Conservation (phyloP, 768 basidiomycete species). For the Kwoniella newhampshirensis region DNA sequence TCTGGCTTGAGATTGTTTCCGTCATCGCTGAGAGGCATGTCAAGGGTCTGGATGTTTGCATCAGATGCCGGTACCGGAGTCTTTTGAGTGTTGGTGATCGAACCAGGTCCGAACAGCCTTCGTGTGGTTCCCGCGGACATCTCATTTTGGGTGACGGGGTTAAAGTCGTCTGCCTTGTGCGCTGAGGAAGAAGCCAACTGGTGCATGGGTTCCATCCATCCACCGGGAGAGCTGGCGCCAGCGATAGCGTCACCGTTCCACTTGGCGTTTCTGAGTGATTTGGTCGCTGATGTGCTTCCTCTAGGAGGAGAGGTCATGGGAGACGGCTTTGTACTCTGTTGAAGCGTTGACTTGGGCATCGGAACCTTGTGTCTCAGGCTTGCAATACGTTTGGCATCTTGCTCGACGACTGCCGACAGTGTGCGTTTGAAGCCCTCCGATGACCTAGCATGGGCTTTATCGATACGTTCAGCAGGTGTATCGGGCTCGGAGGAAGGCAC, state of each 20-base stretch:
- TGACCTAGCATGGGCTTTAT: constrained; percentile 15
- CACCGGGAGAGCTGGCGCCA: constrained; percentile 24
- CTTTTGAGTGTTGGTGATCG: background rate
- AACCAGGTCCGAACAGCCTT: constrained; percentile 14
- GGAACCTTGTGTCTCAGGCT: constrained; percentile 15
- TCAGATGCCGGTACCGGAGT: background rate
- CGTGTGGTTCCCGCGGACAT: constrained; percentile 14
- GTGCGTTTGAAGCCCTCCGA: constrained; percentile 43
- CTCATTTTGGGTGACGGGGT: constrained; percentile 23
- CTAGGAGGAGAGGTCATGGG: constrained; percentile 28
- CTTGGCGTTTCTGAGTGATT: constrained; percentile 17
- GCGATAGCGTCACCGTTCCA: constrained; percentile 3
- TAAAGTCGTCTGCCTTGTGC: constrained; percentile 19
- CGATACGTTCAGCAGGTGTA: constrained; percentile 17
- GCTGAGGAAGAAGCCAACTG: constrained; percentile 1
- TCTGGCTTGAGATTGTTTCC: background rate
- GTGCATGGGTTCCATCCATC: constrained; percentile 15
- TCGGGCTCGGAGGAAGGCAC: constrained; percentile 23
- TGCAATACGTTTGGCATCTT: constrained; percentile 43
- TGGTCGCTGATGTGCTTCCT: constrained; percentile 24
- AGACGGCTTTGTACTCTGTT: constrained; percentile 19
- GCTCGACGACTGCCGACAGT: constrained; percentile 40
- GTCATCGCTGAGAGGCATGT: constrained; percentile 44
- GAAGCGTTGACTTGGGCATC: constrained; percentile 21
- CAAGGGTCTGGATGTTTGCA: constrained; percentile 26